Evolutionary conservation across 1,284 basidiomycete genomes (phyloP).

Genomic region (Ustilago xerochloae): DNA sequence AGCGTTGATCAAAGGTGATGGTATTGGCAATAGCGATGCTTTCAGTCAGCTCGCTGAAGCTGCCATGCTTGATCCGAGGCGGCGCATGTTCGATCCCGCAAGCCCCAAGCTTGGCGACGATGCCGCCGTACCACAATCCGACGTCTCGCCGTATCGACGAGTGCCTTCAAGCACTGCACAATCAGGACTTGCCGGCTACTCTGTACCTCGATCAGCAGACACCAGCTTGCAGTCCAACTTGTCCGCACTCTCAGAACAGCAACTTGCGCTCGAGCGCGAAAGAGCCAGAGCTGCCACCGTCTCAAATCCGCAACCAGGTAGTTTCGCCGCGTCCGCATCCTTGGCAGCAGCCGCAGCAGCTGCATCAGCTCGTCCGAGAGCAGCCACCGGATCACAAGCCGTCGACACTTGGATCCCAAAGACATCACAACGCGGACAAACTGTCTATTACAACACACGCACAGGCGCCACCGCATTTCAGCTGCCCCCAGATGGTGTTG

Average conservation of each 20-base stretch:
- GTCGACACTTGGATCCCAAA: constrained; percentile 70
- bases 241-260: constrained; percentile 14
- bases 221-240: not conserved
- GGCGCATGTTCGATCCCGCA: constrained; percentile 27
- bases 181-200: not conserved
- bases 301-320: constrained; percentile 18
- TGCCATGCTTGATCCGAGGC: constrained; percentile 41
- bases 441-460: constrained; percentile 91
- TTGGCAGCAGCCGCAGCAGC: constrained; percentile 18
- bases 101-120: constrained; percentile 16
- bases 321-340: constrained; percentile 14
- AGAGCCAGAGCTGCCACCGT: constrained; percentile 30
- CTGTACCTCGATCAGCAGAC: constrained; percentile 11
- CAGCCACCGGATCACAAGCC: constrained; percentile 40
- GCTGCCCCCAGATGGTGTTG: constrained; percentile 72
- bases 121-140: not conserved
- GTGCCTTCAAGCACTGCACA: not conserved
- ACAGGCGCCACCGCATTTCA: constrained; percentile 88
- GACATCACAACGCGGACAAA: constrained; percentile 73
- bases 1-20: constrained; percentile 46
- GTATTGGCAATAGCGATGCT: constrained; percentile 47
- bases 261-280: constrained; percentile 27
- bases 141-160: constrained; percentile 18
- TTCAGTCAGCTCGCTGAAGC: constrained; percentile 62
- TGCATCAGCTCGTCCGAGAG: constrained; percentile 34